Evolutionary conservation across 1,284 basidiomycete genomes (phyloP), one percentile per base, ranked within the genome.

Genomic region (Entoloma clypeatum): DNA sequence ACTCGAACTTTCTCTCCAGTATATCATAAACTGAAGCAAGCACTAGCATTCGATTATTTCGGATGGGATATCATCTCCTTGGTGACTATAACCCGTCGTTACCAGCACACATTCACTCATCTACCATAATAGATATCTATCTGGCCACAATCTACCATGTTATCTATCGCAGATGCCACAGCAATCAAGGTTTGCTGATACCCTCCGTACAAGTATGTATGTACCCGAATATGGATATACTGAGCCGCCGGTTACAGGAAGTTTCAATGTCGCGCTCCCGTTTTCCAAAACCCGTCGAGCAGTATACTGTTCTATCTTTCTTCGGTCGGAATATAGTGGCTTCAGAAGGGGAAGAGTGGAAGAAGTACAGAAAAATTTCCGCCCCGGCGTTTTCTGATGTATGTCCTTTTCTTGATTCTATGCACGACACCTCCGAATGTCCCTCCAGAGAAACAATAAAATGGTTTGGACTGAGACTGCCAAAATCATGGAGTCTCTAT

Each of bases 281-380:
- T 11, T 68, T 67, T 36, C 63, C 63, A 0, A 68, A 68, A 44
- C 61, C 62, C 2, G 50, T 63, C 8, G 44, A 62, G 8, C 45
- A 57, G 4, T 67, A 66, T 32, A 39, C 39, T 1, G 39, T 54
- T 8, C 49, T 67, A 5, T 29, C 54, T 3, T 54, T 64, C 17
- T 68, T 71, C 52, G 77, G 77, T 5, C 49, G 57, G 4, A 81
- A 81, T 45, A 74, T 81, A 39, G 64, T 81, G n/a, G 69, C 68
- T 1, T 74, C 75, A 0, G 78, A 80, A 51, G 71, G 70, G 13
- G 72, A 77, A n/a, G 67, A 76, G 49, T 80, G 77, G 77, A 77
- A 78, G 50, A 69, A 69, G 33, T 76, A 77, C 48, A 61, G 78
- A 27, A 76, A 74, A 56, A 71, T 63, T 21, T 58, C 62, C 14